Evolutionary conservation across 352 stramenopile species (phyloP), one percentile per base, ranked within the genome.

Genomic region (Thalassiosira mediterranea): DNA sequence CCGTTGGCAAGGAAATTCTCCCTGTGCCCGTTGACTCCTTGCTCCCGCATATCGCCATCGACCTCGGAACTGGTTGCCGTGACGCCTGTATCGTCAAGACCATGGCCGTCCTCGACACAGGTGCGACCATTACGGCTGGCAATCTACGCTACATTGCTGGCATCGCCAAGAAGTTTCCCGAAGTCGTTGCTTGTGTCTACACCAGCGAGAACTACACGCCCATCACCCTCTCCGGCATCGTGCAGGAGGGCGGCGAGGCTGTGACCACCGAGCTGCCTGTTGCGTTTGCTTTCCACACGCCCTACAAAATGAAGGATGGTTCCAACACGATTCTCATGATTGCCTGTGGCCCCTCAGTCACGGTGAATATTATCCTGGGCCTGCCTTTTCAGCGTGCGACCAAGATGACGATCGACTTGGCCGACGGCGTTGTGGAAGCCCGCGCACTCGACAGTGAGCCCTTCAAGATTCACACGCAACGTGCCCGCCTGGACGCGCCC

Each of bases 181-280:
- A 51, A 1, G 47, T 49, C 37, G 26, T 71, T 5, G 42, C 21
- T 10, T 17, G 4, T 3, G 37, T 71, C 19, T 59, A 49, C 40
- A 31, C 32, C 2, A 13, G 32, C 0, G 32, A 60, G 25, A 29
- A 49, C 4, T 70, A 60, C 38, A 21, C n/a, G 21, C 25, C 61
- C 0, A 71, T 71, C 40, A 17, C 31, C 0, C 38, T 71, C 2
- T 71, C 61, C 1, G 61, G 61, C 11, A 51, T 71, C 32, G 47
- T 71, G 1, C 8, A 23, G 4, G 23, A n/a, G 5, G 28, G 23
- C 1, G 47, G 42, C 19, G 10, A 1, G 2, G 31, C 4, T 0
- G 7, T 37, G 21, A 71, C 47, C 7, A 61, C 61, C 8, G 19
- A 61, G 8, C 48, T 71, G 0, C 15, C 28, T 11, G 44, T 71